A percentile compares a stretch with the other conserved stretches of the same genome.
Conservation (phyloP, 306 rosid genomes). For the Corylus avellana region DNA sequence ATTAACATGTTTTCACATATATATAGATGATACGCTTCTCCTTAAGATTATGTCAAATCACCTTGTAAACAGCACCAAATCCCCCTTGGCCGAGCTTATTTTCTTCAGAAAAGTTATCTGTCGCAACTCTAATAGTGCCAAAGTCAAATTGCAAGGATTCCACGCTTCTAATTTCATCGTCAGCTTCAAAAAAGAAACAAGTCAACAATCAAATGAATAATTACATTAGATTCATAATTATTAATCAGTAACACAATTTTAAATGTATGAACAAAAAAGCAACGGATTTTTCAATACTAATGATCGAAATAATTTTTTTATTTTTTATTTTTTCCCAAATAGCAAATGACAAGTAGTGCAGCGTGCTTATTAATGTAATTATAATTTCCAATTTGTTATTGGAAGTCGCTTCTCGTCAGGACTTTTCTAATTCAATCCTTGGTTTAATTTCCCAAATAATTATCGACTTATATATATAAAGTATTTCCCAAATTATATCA, state of each 20-base stretch:
- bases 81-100: slow-evolving; percentile 52
- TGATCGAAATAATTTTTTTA: too few relatives aligned
- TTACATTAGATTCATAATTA: background rate
- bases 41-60: too few relatives aligned
- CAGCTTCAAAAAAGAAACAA: background rate
- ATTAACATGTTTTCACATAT: too few relatives aligned
- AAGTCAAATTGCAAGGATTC: slow-evolving; percentile 30
- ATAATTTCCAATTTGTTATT: background rate
- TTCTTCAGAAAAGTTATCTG: slow-evolving; percentile 29
- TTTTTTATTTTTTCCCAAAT: too few relatives aligned
- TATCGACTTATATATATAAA: too few relatives aligned
- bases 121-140: slow-evolving; percentile 29
- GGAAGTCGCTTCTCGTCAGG: background rate
- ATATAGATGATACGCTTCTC: too few relatives aligned
- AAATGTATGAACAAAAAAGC: background rate
- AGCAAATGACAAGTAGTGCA: too few relatives aligned
- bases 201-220: background rate
- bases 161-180: background rate
- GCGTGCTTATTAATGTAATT: too few relatives aligned
- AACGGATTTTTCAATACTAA: background rate
- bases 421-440: background rate
- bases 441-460: too few relatives aligned
- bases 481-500: background rate
- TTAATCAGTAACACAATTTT: background rate
- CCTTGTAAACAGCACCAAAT: too few relatives aligned